Base-by-base conservation (phyloP, 2,329 filamentous ascomycete genomes). In the Bipolaris zeicola region DNA sequence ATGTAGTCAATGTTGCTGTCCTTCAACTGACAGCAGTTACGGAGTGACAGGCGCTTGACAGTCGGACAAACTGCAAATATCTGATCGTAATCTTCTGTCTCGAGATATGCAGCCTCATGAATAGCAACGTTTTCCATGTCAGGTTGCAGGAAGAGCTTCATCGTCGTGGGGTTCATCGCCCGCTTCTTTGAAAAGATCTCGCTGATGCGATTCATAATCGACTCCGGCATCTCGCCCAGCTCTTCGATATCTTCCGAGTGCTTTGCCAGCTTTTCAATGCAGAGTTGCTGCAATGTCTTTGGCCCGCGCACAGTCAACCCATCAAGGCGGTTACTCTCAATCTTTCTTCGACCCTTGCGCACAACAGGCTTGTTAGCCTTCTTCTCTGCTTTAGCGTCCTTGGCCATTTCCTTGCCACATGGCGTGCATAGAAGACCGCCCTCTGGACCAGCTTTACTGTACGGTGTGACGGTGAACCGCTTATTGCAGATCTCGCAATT, bases 21-120 rank as follows among this genome's bases (percentile, higher is more conserved):
- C 76, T 96, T 96, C 81, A 97, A 89, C 70, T 96, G 93, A 47
- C 95, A 90, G n/a, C 89, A 91, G 68, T 93, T 94, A 46, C 89
- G 87, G 10, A 96, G 79, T 62, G 92, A 89, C 54, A 97, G 81
- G 41, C 83, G 83, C 66, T 86, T 86, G 51, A 96, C 79, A 5
- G 81, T 82, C 0, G 90, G 87, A 55, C 90, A 87, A 2, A 87
- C 83, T 49, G 92, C 89, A 60, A 97, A 92, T 39, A 96, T 91
- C 62, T 88, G 85, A 45, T 90, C 84, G 63, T 89, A 92, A 68
- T 98, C 92, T 63, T 92, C 85, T 2, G 85, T 84, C 46, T 85
- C 84, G 10, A 98, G 83, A 64, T 87, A 81, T 11, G 83, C 85
- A 55, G 83, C 84, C 66, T 89, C 86, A 58, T 86, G 86, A 14